Percentiles rank a stretch among this genome's conserved stretches.
Evolutionary conservation across 2,329 filamentous ascomycete species (phyloP).

Genomic region (Colletotrichum sojae): DNA sequence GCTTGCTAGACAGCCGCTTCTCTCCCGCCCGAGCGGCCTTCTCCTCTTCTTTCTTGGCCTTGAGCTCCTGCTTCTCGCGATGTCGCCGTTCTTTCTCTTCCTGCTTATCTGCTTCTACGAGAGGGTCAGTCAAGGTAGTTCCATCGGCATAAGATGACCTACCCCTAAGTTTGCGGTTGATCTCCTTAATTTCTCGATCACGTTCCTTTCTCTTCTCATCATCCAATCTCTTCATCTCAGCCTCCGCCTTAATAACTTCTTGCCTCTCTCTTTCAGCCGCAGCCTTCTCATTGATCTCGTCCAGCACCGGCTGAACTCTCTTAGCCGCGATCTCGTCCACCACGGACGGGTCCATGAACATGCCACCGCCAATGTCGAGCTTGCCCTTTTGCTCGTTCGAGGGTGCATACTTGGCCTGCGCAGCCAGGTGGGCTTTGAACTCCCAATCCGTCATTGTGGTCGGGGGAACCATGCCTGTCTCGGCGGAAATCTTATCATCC

Average conservation of each 20-base stretch:
- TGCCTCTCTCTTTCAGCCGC: slow-evolving; percentile 79
- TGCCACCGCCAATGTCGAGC: slow-evolving; percentile 83
- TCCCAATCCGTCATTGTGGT: slow-evolving; percentile 84
- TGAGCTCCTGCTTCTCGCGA: slow-evolving; percentile 65
- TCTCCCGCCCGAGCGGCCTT: slow-evolving; percentile 68
- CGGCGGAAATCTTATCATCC: slow-evolving; percentile 83
- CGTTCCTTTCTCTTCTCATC: slow-evolving; percentile 68
- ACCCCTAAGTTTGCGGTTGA: slow-evolving; percentile 72
- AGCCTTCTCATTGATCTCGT: slow-evolving; percentile 86
- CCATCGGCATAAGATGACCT: slow-evolving; percentile 47
- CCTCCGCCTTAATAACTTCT: slow-evolving; percentile 73
- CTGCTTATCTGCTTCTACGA: slow-evolving; percentile 62
- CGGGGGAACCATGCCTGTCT: slow-evolving; percentile 81
- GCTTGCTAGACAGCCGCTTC: slow-evolving; percentile 62
- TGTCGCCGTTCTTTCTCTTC: slow-evolving; percentile 60
- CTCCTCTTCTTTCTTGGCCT: slow-evolving; percentile 64
- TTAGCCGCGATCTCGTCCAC: slow-evolving; percentile 84
- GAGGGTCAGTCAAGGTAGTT: background rate
- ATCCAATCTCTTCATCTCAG: slow-evolving; percentile 75
- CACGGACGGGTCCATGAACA: slow-evolving; percentile 82
- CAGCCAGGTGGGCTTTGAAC: slow-evolving; percentile 78
- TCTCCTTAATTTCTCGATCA: slow-evolving; percentile 65
- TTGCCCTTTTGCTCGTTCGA: slow-evolving; percentile 61
- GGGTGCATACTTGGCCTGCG: slow-evolving; percentile 73
- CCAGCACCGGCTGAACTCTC: slow-evolving; percentile 84